Percentiles rank a stretch among this genome's conserved stretches.
These are phyloP conservation scores for Ogataea philodendri DNA, from an alignment of 805 yeast species.

Conservation along the genomic window DNA sequence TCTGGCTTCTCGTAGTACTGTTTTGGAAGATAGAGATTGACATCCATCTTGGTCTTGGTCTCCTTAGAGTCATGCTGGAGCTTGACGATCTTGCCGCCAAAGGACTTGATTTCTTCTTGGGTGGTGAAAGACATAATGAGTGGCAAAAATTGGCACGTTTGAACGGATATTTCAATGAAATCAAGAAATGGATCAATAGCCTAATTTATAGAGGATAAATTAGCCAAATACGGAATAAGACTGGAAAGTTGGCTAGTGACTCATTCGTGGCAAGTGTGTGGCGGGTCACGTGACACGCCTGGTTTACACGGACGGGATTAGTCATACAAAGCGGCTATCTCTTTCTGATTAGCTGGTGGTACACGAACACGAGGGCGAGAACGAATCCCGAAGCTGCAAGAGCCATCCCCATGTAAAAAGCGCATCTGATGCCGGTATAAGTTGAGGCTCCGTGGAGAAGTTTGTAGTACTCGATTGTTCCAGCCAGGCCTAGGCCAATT, in stretches of 20 bases:
- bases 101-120: constrained; percentile 54
- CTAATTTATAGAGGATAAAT: not conserved
- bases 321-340: too few relatives aligned
- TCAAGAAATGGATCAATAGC: too few relatives aligned
- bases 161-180: too few relatives aligned
- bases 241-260: too few relatives aligned
- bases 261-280: not conserved
- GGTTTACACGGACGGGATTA: too few relatives aligned
- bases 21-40: constrained; percentile 79
- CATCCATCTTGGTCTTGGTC: constrained; percentile 73
- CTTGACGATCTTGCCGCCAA: constrained; percentile 76
- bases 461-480: constrained; percentile 55
- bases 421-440: constrained; percentile 52
- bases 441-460: constrained; percentile 27
- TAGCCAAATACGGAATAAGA: constrained; percentile 3
- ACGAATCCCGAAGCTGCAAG: constrained; percentile 49
- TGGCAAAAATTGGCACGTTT: too few relatives aligned
- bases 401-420: constrained; percentile 61
- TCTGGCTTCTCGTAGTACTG: constrained; percentile 36
- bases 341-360: constrained; percentile 8
- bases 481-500: constrained; percentile 66
- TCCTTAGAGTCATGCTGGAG: constrained; percentile 66
- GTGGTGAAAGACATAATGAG: constrained; percentile 48
- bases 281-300: not conserved
- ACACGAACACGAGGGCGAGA: constrained; percentile 12